Percentiles rank a stretch among this genome's conserved stretches.
These are phyloP conservation scores for Brettanomyces naardenensis DNA, from an alignment of 805 yeast genomes.

Conservation along the genomic window DNA sequence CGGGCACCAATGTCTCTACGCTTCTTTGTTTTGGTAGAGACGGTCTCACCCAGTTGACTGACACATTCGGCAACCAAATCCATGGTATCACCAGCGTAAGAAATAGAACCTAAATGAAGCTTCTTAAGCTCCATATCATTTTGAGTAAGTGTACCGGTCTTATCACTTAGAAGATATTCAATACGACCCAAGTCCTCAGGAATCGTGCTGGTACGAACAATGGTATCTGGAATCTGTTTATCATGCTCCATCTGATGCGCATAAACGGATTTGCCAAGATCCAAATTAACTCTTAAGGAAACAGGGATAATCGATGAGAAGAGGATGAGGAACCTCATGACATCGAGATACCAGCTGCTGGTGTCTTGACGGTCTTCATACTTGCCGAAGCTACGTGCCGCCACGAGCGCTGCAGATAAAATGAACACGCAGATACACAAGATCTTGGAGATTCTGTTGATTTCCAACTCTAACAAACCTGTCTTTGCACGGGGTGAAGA, in stretches of 20 bases:
- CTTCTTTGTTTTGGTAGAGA: neutral
- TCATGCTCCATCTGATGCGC: constrained; percentile 95
- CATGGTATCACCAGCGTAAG: constrained; percentile 87
- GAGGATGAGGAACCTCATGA: constrained; percentile 82
- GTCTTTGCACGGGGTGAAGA: constrained; percentile 80
- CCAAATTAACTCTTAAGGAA: constrained; percentile 86
- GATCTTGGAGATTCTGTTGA: constrained; percentile 80
- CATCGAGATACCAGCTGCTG: constrained; percentile 78
- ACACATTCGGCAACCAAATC: constrained; percentile 78
- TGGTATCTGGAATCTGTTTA: constrained; percentile 66
- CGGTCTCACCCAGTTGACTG: constrained; percentile 20
- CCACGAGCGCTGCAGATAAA: constrained; percentile 69
- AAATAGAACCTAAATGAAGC: constrained; percentile 84
- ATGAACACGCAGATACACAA: constrained; percentile 80
- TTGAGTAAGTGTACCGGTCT: constrained; percentile 96
- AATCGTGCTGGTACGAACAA: constrained; percentile 94
- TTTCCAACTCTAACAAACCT: constrained; percentile 85
- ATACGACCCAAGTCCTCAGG: constrained; percentile 97
- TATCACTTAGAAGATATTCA: constrained; percentile 86
- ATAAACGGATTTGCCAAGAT: constrained; percentile 91
- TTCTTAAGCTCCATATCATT: constrained; percentile 97
- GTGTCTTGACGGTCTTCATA: constrained; percentile 10
- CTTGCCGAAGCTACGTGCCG: constrained; percentile 57
- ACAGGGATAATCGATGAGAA: constrained; percentile 97
- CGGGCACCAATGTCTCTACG: constrained; percentile 67